Evolutionary conservation across 768 basidiomycete genomes (phyloP).

Genomic region (Termitomyces sp.): DNA sequence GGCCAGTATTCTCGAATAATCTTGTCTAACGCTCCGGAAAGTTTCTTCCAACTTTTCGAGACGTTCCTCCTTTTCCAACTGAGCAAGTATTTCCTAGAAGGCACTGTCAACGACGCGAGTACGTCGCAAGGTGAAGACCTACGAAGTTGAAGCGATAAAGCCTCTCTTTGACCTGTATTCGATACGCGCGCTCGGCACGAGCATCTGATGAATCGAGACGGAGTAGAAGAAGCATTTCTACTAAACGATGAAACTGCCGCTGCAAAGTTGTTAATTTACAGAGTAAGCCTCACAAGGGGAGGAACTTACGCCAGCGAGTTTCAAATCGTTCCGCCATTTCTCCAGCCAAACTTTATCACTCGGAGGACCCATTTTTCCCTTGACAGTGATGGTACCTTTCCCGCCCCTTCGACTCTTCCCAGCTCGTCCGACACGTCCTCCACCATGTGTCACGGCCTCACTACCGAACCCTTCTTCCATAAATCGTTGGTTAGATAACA

Average conservation of each 20-base stretch:
- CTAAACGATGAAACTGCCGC: slow-evolving; percentile 90
- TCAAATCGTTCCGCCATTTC: slow-evolving; percentile 74
- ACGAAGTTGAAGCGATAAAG: slow-evolving; percentile 95
- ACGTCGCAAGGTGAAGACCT: slow-evolving; percentile 24
- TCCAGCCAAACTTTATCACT: slow-evolving; percentile 74
- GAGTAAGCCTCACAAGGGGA: background rate
- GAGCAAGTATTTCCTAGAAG: slow-evolving; percentile 76
- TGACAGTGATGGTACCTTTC: slow-evolving; percentile 15
- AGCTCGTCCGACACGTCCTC: slow-evolving; percentile 44
- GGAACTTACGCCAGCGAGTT: slow-evolving; percentile 76
- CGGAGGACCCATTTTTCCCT: slow-evolving; percentile 74
- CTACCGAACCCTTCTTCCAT: slow-evolving; percentile 65
- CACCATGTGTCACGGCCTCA: slow-evolving; percentile 39
- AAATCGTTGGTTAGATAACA: slow-evolving; percentile 60
- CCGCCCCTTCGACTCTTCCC: slow-evolving; percentile 33
- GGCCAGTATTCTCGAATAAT: slow-evolving; percentile 77
- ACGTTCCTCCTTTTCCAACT: slow-evolving; percentile 83
- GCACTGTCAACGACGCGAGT: background rate
- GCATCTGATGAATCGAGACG: slow-evolving; percentile 61
- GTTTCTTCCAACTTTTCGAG: slow-evolving; percentile 91
- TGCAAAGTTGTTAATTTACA: slow-evolving; percentile 24
- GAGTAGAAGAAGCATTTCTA: slow-evolving; percentile 85
- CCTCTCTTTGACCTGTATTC: slow-evolving; percentile 92
- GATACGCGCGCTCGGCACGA: slow-evolving; percentile 55
- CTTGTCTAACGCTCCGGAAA: slow-evolving; percentile 78